Evolutionary conservation across 148 eudicot genomes (phyloP).

Genomic region (Diospyros kaki): DNA sequence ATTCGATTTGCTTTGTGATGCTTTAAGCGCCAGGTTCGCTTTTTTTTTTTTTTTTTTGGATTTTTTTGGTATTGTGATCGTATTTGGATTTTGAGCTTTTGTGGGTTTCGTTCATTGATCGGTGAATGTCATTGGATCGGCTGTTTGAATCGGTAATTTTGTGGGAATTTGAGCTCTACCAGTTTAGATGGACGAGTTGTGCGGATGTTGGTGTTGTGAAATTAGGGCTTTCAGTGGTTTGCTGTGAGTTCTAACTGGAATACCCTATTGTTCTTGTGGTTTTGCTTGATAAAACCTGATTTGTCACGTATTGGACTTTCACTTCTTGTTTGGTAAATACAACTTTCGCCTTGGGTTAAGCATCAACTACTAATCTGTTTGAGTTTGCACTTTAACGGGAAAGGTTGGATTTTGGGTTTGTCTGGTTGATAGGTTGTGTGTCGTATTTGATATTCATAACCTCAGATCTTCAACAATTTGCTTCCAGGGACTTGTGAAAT

Average conservation of each 20-base stretch:
- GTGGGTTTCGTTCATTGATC: slow-evolving; percentile 7
- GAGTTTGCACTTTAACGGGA: no score
- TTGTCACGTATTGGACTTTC: neutral
- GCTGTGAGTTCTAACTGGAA: neutral
- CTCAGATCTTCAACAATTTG: no score
- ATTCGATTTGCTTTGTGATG: slow-evolving; percentile 7
- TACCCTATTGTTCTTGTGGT: neutral
- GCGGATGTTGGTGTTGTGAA: neutral
- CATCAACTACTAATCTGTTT: no score
- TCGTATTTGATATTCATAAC: neutral
- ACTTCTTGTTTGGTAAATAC: neutral
- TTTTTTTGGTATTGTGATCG: neutral
- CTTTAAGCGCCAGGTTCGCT: neutral
- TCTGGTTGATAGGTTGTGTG: neutral
- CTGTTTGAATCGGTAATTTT: neutral
- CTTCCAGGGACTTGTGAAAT: no score
- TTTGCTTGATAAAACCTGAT: no score
- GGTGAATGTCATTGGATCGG: slow-evolving; percentile 10
- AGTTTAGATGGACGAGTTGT: slow-evolving; percentile 1
- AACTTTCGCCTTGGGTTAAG: neutral
- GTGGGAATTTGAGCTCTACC: neutral
- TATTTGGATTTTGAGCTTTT: neutral
- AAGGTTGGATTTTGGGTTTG: neutral
- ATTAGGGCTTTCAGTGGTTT: neutral
- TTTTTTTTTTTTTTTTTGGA: no score